These are phyloP conservation scores for Mycogone perniciosa DNA, from an alignment of 2,329 filamentous ascomycete genomes.

Conservation along the genomic window DNA sequence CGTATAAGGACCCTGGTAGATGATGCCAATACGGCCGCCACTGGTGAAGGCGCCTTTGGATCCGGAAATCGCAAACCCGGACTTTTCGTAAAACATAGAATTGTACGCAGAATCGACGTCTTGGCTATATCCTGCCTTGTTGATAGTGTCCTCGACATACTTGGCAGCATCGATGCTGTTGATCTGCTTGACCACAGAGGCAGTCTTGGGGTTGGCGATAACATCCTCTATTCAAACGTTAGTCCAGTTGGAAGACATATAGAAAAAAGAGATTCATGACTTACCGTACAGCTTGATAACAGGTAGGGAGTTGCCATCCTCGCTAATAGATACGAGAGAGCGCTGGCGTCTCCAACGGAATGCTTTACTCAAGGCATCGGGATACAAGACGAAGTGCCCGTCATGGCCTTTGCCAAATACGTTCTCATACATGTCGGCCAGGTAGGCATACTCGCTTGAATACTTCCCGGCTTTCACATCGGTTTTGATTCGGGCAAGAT, in stretches of 20 bases:
- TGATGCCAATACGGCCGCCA: slow-evolving; percentile 23
- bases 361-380: slow-evolving; percentile 12
- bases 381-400: slow-evolving; percentile 47
- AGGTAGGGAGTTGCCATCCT: slow-evolving; percentile 21
- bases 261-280: neutral
- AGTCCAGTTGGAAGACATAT: neutral
- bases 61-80: slow-evolving; percentile 13
- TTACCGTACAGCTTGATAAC: slow-evolving; percentile 18
- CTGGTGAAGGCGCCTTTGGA: slow-evolving; percentile 25
- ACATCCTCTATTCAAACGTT: slow-evolving; percentile 15
- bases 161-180: slow-evolving; percentile 21
- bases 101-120: slow-evolving; percentile 31
- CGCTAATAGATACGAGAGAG: slow-evolving; percentile 36
- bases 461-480: slow-evolving; percentile 38
- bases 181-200: slow-evolving; percentile 20
- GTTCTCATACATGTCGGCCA: slow-evolving; percentile 46
- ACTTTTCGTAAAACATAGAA: slow-evolving; percentile 29
- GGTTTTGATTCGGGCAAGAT: slow-evolving; percentile 38
- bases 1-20: slow-evolving; percentile 28
- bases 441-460: slow-evolving; percentile 48
- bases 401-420: slow-evolving; percentile 50
- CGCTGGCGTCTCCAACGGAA: slow-evolving; percentile 13
- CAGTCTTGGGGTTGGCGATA: slow-evolving; percentile 16
- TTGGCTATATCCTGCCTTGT: slow-evolving; percentile 17
- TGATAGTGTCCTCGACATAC: slow-evolving; percentile 18